phyloP scores from a whole-genome alignment of 768 basidiomycete genomes.

The Termitomyces sp. region DNA sequence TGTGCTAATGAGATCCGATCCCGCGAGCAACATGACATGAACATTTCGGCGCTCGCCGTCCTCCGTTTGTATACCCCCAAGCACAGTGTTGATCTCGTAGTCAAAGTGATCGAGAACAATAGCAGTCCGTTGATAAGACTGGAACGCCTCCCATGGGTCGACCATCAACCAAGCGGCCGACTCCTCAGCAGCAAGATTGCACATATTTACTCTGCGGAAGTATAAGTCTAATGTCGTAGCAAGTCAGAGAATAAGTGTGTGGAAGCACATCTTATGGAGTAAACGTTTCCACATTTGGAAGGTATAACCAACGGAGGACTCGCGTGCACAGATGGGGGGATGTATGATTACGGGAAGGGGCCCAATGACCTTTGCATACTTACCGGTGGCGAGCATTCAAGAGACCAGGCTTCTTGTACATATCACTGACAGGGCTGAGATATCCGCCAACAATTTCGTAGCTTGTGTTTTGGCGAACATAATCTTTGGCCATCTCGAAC shows the following conservation, averaged over 20 bases:
- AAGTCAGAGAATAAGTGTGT: not conserved
- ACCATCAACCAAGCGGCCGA: slow-evolving; percentile 96
- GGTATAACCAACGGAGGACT: not conserved
- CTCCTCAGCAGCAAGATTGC: slow-evolving; percentile 83
- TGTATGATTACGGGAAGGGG: not conserved
- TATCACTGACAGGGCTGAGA: slow-evolving; percentile 92
- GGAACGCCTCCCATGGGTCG: slow-evolving; percentile 96
- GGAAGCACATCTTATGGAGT: slow-evolving; percentile 15
- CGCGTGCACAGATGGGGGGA: not conserved
- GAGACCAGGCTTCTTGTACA: slow-evolving; percentile 95
- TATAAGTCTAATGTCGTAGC: slow-evolving; percentile 3
- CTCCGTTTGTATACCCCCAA: slow-evolving; percentile 71
- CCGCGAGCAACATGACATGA: slow-evolving; percentile 90
- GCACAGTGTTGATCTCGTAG: slow-evolving; percentile 81
- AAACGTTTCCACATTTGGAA: slow-evolving; percentile 10
- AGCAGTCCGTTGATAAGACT: slow-evolving; percentile 92
- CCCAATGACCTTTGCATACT: slow-evolving; percentile 26
- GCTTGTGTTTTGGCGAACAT: slow-evolving; percentile 83
- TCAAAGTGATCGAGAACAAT: slow-evolving; percentile 98
- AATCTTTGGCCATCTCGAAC: slow-evolving; percentile 99
- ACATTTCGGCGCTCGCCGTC: slow-evolving; percentile 73
- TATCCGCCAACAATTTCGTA: slow-evolving; percentile 96
- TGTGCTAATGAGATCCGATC: slow-evolving; percentile 95
- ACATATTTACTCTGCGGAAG: slow-evolving; percentile 70
- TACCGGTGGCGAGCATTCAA: slow-evolving; percentile 86